Conservation (phyloP, 129 eudicot species). For the Oenanthe sinensis region DNA sequence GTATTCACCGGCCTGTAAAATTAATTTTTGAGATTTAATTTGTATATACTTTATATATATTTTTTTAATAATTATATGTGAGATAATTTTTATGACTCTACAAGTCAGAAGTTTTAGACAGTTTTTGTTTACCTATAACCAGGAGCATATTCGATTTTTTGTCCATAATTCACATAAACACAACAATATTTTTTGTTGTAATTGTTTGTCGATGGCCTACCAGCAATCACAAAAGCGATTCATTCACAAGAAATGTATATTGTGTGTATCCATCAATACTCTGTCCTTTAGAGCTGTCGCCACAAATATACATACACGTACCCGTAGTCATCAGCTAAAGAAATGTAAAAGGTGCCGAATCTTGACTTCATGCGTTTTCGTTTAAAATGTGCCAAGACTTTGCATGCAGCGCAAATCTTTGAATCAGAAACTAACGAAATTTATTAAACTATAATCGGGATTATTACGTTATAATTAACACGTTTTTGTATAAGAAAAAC, state of each 20-base stretch:
- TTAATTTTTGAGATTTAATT: too few relatives aligned
- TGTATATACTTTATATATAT: too few relatives aligned
- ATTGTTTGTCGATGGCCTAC: background rate
- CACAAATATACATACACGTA: background rate
- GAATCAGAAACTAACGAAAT: background rate
- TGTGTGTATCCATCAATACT: background rate
- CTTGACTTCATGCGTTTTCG: background rate
- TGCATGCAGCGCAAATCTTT: background rate
- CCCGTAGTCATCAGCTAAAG: background rate
- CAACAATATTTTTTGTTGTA: background rate
- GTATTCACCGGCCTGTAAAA: too few relatives aligned
- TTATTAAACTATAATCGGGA: too few relatives aligned
- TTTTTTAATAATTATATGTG: too few relatives aligned
- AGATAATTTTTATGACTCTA: too few relatives aligned
- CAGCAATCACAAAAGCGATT: background rate
- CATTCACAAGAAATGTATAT: background rate
- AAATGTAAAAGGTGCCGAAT: background rate
- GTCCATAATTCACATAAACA: background rate
- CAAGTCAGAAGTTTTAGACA: too few relatives aligned
- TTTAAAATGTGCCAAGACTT: background rate
- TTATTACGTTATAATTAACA: too few relatives aligned
- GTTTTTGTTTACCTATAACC: too few relatives aligned
- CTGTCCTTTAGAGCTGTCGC: background rate
- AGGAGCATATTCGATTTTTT: too few relatives aligned
- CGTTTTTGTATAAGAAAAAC: too few relatives aligned